Percentiles rank a stretch among this genome's conserved stretches.
These are phyloP conservation scores for sweet orange (Citrus sinensis) DNA, from an alignment of 345 rosid species.

Conservation along the genomic window DNA sequence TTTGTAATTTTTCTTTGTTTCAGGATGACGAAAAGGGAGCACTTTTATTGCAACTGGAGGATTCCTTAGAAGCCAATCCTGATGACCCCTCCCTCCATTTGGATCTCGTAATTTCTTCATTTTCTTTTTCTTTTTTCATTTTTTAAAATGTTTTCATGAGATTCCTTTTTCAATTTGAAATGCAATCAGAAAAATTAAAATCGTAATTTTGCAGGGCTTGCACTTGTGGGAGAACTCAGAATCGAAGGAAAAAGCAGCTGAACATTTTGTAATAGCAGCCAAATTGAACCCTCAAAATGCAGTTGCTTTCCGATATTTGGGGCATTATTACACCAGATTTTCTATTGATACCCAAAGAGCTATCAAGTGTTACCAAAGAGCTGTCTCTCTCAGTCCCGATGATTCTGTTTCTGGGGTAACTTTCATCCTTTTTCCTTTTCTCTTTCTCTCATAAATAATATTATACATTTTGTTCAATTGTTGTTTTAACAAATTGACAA, in stretches of 20 bases:
- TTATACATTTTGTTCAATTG: not conserved
- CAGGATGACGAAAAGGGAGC: constrained; percentile 24
- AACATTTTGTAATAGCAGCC: constrained; percentile 66
- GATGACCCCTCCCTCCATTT: constrained; percentile 62
- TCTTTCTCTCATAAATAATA: not conserved
- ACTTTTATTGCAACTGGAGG: constrained; percentile 41
- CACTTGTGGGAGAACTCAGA: constrained; percentile 56
- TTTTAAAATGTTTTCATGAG: not conserved
- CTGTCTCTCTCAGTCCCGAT: constrained; percentile 56
- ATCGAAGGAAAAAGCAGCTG: constrained; percentile 56
- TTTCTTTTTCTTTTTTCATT: too few species aligned
- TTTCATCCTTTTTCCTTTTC: not conserved
- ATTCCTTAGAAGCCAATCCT: constrained; percentile 58
- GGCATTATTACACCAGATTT: constrained; percentile 58
- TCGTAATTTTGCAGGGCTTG: constrained; percentile 52
- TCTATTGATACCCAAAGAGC: constrained; percentile 62
- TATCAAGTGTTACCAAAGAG: constrained; percentile 88
- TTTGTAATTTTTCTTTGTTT: not conserved
- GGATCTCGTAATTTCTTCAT: constrained; percentile 40
- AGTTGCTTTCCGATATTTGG: constrained; percentile 68
- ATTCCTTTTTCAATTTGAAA: not conserved
- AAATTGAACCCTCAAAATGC: constrained; percentile 68
- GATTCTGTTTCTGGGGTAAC: constrained; percentile 68
- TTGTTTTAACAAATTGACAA: not conserved
- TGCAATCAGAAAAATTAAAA: not conserved